Percentiles rank a stretch among this genome's conserved stretches.
Evolutionary conservation across 306 rosid species (phyloP).

Genomic region (Castanea sativa): DNA sequence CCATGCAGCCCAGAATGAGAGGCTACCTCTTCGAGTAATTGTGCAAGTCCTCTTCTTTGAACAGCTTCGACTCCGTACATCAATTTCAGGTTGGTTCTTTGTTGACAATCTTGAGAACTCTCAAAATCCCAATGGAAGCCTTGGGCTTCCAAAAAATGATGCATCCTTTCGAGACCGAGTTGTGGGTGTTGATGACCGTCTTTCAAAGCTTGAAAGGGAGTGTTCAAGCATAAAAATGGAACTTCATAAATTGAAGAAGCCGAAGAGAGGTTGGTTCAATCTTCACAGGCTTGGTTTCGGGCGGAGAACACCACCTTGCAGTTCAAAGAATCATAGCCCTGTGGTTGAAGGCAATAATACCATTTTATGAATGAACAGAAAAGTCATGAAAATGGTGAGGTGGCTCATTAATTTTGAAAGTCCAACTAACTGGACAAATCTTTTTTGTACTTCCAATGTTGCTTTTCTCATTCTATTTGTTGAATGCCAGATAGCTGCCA

Average conservation of each 20-base stretch:
- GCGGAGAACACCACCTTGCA: constrained; percentile 43
- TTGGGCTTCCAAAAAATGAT: constrained; percentile 39
- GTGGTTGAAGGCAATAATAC: constrained; percentile 27
- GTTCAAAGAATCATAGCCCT: constrained; percentile 34
- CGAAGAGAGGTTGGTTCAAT: constrained; percentile 71
- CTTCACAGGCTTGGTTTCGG: constrained; percentile 64
- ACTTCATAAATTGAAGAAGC: constrained; percentile 56
- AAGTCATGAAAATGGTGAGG: constrained; percentile 33
- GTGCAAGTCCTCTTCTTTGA: constrained; percentile 83
- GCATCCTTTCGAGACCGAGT: constrained; percentile 19
- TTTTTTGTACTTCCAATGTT: neutral
- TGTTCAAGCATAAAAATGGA: constrained; percentile 65
- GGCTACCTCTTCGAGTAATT: constrained; percentile 74
- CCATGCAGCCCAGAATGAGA: constrained; percentile 86
- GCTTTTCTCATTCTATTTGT: neutral
- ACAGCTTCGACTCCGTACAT: constrained; percentile 84
- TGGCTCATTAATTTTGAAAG: constrained; percentile 26
- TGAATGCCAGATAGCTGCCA: neutral
- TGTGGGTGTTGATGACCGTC: constrained; percentile 43
- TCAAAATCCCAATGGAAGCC: constrained; percentile 41
- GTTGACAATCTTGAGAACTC: constrained; percentile 63
- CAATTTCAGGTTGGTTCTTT: constrained; percentile 82
- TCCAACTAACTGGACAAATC: constrained; percentile 14
- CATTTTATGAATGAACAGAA: constrained; percentile 38
- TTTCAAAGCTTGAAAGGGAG: constrained; percentile 71